Base-by-base conservation (phyloP, 1,139 yeast genomes). In the Yamadazyma membranifaciens region DNA sequence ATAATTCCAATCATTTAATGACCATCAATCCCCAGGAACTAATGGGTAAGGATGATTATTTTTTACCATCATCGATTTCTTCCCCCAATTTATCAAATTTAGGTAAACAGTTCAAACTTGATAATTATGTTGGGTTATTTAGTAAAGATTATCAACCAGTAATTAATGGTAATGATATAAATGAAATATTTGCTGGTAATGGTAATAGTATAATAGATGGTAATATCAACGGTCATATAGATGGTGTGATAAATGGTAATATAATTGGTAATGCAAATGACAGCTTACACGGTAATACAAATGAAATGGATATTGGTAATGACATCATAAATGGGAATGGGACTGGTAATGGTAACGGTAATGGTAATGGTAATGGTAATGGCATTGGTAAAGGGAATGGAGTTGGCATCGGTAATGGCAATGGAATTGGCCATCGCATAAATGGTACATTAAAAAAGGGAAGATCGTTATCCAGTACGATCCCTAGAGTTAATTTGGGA, bases 21-120 rank as follows among this genome's bases (percentile, higher is more conserved):
- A 66, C 72, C 6, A 61, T 67, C 32, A 64, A 67, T 44, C 73
- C 73, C 3, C 55, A 60, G 31, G 65, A 66, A 41, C 50, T 66
- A 17, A 34, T 45, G 42, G 33, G 30, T 11, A 41, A 41, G 37
- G 33, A 37, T 26, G 48, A 47, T 17, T 47, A 47, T 34, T 37
- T 46, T 11, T 37, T 50, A 36, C 52, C 53, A 11, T 46, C 51
- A 20, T 45, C 54, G 9, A 42, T 51, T 7, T 46, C 51, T 10
- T 47, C 52, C 20, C 52, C 53, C n/a, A 47, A 45, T 31, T 39
- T 47, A 17, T 26, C 28, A 10, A n/a, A n/a, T 4, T 10, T 26
- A 10, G 28, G 28, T 9, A 27, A 27, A 27, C n/a, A n/a, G n/a
- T 27, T 27, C 14, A 26, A 10, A n/a, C n/a, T 9, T 26, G 28